These are phyloP conservation scores for Whalleya microplaca DNA, from an alignment of 2,329 filamentous ascomycete species.

Conservation along the genomic window DNA sequence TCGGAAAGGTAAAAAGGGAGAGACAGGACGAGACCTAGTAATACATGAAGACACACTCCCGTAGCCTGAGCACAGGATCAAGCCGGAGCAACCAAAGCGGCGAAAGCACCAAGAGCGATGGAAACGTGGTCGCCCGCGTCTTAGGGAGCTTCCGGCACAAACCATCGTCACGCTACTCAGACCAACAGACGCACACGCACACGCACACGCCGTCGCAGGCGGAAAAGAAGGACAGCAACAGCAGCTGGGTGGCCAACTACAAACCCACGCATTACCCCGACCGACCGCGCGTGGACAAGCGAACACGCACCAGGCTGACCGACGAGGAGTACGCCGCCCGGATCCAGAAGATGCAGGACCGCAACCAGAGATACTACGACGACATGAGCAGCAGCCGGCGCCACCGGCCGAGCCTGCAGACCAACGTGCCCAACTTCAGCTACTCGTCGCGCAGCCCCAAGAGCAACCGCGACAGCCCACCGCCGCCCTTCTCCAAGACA, in stretches of 20 bases:
- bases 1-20: neutral
- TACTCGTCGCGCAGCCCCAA: conserved; percentile 16
- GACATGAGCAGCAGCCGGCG: neutral
- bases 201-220: neutral
- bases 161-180: too few species aligned
- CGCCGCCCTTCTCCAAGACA: neutral
- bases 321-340: conserved; percentile 15
- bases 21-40: neutral
- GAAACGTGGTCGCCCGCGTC: conserved; percentile 16
- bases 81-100: neutral
- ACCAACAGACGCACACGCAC: too few species aligned
- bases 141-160: conserved; percentile 18
- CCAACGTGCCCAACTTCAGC: conserved; percentile 9
- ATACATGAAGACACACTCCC: conserved; percentile 4
- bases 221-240: neutral
- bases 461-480: conserved; percentile 1
- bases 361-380: conserved; percentile 5
- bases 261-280: conserved; percentile 22
- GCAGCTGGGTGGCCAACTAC: conserved; percentile 16
- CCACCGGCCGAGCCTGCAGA: neutral
- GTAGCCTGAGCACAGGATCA: conserved; percentile 1
- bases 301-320: neutral
- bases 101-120: conserved; percentile 1
- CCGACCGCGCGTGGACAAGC: conserved; percentile 20
- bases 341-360: conserved; percentile 16